Evolutionary conservation across 1,139 yeast species (phyloP), one percentile per base, ranked within the genome.

Genomic region (Suhomyces panamericanus): DNA sequence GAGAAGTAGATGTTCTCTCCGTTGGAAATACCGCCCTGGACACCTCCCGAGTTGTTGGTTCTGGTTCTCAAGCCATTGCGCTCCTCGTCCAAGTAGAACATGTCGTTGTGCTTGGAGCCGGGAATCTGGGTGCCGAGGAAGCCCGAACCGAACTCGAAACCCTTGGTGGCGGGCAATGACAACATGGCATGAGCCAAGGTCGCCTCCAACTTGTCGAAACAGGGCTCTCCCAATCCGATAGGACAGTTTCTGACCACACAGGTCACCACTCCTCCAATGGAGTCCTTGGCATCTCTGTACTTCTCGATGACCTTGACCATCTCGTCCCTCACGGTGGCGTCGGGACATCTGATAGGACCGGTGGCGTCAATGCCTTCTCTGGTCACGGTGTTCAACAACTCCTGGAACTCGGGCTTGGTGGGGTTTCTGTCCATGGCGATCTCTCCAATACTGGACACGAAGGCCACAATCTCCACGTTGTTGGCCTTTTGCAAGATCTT

Each of bases 211-310:
- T 93, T 93, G 67, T 93, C 99, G 65, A 93, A 93, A 55, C 93
- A 91, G 40, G 99, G 99, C 70, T 93, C 99, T 52, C 99, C 99
- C 41, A 95, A 78, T 16, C 98, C 99, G 45, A 85, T 75, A 32
- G 99, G 99, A 54, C 87, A 78, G 69, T 93, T 91, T 68, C 98
- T 82, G 38, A 95, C 80, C 16, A 93, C 99, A 76, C 99, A 95
- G 16, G 99, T 93, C 44, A 93, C 99, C 34, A 93, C 88, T 55
- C 99, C 99, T 49, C 99, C 99, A 57, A 93, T 89, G 40, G 97
- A 90, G 69, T 93, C 99, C 60, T 88, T 80, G 41, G 84, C 72
- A 58, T 88, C 96, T 66, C 96, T 82, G 70, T 85, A 85, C 57
- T 85, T 77, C 69, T 91, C 96, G 49, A 93, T 93, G 41, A 85